Conservation (phyloP, 2,329 filamentous ascomycete genomes). For the Ceratocystis lukuohia region DNA sequence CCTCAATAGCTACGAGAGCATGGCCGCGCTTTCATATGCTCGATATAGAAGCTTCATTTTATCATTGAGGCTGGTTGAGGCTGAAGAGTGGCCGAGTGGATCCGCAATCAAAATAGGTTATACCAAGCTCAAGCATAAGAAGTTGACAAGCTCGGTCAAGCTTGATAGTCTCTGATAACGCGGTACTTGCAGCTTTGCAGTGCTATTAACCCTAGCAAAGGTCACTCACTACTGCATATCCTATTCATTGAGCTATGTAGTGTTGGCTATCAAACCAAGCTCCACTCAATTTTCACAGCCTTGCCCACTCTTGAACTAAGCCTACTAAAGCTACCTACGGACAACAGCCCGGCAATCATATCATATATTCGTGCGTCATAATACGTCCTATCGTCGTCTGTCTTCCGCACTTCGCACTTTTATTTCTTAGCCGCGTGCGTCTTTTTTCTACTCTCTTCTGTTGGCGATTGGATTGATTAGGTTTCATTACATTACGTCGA, state of each 20-base stretch:
- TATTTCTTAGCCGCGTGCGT: neutral
- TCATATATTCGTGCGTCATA: constrained; percentile 7
- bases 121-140: neutral
- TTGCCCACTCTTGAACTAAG: neutral
- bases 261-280: neutral
- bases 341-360: neutral
- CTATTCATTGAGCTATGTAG: neutral
- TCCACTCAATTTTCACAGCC: constrained; percentile 7
- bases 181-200: neutral
- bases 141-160: neutral
- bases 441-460: neutral
- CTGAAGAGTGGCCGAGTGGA: neutral
- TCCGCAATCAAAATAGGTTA: neutral
- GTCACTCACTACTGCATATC: neutral
- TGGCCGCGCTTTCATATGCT: neutral
- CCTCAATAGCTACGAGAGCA: too few species aligned
- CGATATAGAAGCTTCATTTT: neutral
- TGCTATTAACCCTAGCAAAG: neutral
- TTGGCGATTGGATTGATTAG: neutral
- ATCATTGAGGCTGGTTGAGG: neutral
- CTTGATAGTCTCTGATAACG: neutral
- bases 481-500: neutral
- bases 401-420: neutral
- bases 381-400: neutral
- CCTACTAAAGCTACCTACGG: neutral